phyloP scores from a whole-genome alignment of 371 early-diverging fungal genomes.

The Apophysomyces ossiformis region DNA sequence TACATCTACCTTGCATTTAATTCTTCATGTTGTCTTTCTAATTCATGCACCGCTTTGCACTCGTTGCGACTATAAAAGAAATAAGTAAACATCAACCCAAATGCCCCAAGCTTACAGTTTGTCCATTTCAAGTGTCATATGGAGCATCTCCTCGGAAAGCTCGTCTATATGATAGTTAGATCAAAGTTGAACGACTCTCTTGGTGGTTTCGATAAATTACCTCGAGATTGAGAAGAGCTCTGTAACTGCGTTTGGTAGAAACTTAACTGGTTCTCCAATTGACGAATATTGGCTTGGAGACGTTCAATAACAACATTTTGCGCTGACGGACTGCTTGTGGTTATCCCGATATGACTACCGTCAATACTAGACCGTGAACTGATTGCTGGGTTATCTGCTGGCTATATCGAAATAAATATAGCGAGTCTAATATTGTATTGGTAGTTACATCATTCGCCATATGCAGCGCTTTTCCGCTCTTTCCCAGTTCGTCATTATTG shows the following conservation, averaged over 20 bases:
- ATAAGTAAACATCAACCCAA: background rate
- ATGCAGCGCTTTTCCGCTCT: background rate
- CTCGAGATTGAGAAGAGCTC: conserved; percentile 65
- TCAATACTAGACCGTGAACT: conserved; percentile 52
- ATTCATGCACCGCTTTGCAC: conserved; percentile 30
- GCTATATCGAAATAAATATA: background rate
- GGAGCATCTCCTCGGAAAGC: conserved; percentile 73
- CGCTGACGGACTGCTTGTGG: conserved; percentile 12
- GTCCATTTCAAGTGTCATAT: conserved; percentile 65
- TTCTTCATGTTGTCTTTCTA: conserved; percentile 40
- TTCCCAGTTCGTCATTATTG: background rate
- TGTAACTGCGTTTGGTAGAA: conserved; percentile 72
- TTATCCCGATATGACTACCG: conserved; percentile 23
- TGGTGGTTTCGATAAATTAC: conserved; percentile 30
- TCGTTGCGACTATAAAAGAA: conserved; percentile 29
- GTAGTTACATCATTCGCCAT: background rate
- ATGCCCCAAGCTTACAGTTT: conserved; percentile 43
- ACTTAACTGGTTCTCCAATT: conserved; percentile 70
- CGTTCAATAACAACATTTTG: conserved; percentile 58
- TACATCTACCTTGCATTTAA: conserved; percentile 45
- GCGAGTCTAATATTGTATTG: background rate
- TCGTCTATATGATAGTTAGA: conserved; percentile 59
- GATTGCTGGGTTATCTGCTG: conserved; percentile 24
- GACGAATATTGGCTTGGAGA: conserved; percentile 60
- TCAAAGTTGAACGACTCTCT: conserved; percentile 17